These are phyloP conservation scores for Euphrasia confusa DNA, from an alignment of 257 asterid species.

Conservation along the genomic window DNA sequence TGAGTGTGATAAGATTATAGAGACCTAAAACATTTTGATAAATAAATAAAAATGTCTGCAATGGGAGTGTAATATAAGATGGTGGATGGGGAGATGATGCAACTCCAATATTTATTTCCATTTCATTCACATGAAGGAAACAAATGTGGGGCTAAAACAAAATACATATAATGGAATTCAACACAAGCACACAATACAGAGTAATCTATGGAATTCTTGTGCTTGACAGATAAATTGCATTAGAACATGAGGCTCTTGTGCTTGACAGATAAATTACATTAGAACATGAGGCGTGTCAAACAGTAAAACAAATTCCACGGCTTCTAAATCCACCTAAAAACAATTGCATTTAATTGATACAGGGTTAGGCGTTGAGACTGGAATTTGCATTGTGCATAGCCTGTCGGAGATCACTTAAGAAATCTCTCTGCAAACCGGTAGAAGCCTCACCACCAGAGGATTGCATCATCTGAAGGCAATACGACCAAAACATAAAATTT, in stretches of 20 bases:
- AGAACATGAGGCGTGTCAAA: constrained; percentile 16
- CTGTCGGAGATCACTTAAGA: constrained; percentile 61
- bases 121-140: no score
- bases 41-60: no score
- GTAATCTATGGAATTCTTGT: constrained; percentile 19
- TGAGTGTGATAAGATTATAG: no score
- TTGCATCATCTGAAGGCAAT: constrained; percentile 45
- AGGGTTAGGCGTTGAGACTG: constrained; percentile 31
- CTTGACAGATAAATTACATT: constrained; percentile 24
- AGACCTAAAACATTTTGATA: no score
- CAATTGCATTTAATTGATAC: constrained; percentile 22
- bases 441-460: constrained; percentile 47
- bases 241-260: constrained; percentile 22
- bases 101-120: no score
- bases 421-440: constrained; percentile 62
- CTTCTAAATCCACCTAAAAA: constrained; percentile 26
- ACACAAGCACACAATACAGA: constrained; percentile 25
- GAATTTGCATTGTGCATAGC: constrained; percentile 58
- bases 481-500: constrained; percentile 12
- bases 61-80: no score
- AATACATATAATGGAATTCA: neutral
- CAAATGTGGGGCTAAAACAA: no score
- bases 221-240: constrained; percentile 24
- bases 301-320: constrained; percentile 22
- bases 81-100: no score